These are phyloP conservation scores for Bremia lactucae DNA, from an alignment of 352 stramenopile species.

Conservation along the genomic window DNA sequence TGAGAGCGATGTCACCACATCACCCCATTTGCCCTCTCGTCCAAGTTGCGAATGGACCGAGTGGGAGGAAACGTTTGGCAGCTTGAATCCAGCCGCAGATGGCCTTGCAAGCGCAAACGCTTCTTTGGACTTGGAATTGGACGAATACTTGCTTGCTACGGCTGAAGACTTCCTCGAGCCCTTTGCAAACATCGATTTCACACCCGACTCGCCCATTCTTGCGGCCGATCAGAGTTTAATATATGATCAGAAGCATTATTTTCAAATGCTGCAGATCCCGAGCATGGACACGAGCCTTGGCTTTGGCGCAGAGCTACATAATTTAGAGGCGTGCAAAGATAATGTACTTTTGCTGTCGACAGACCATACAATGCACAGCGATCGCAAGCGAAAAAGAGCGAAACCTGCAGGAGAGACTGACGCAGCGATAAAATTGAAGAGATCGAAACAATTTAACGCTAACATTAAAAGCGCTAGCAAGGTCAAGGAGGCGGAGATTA, in stretches of 20 bases:
- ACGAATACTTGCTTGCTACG: conserved; percentile 47
- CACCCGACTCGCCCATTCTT: conserved; percentile 24
- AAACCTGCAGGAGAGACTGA: conserved; percentile 22
- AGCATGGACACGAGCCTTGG: conserved; percentile 25
- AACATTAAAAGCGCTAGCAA: conserved; percentile 15
- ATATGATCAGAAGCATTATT: conserved; percentile 22
- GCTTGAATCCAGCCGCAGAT: conserved; percentile 8
- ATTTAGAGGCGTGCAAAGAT: conserved; percentile 29
- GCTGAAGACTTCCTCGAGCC: conserved; percentile 56
- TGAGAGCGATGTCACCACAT: neutral
- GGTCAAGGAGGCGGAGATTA: conserved; percentile 31
- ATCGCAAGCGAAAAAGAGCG: conserved; percentile 53
- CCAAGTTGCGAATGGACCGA: conserved; percentile 30
- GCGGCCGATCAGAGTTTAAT: conserved; percentile 10
- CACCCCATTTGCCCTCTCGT: conserved; percentile 1
- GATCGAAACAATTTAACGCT: conserved; percentile 12
- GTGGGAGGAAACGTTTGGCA: conserved; percentile 30
- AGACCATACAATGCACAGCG: conserved; percentile 8
- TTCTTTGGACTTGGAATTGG: conserved; percentile 44
- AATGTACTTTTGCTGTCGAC: conserved; percentile 6
- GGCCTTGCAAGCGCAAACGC: conserved; percentile 7
- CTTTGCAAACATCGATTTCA: conserved; percentile 16
- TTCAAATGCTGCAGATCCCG: conserved; percentile 12
- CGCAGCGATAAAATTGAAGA: conserved; percentile 28
- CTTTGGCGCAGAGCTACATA: conserved; percentile 21